phyloP scores from a whole-genome alignment of 768 basidiomycete species.

The Suillus fuscotomentosus region DNA sequence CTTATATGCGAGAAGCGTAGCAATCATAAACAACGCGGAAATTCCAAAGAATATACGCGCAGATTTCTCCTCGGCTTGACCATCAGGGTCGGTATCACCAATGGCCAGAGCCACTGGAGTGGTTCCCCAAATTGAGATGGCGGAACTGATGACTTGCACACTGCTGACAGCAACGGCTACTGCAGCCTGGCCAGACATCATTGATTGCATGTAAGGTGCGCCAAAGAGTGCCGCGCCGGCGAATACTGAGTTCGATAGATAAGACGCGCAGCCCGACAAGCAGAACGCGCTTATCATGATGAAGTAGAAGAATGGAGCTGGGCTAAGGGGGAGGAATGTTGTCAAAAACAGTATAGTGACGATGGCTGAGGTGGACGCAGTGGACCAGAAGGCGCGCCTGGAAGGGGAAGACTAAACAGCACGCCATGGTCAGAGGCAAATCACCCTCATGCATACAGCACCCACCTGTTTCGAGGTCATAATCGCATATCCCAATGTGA shows the following conservation, averaged over 20 bases:
- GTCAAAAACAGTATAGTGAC: slow-evolving; percentile 62
- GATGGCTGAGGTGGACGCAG: slow-evolving; percentile 50
- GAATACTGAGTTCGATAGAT: slow-evolving; percentile 74
- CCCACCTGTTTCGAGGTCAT: slow-evolving; percentile 63
- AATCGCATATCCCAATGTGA: slow-evolving; percentile 75
- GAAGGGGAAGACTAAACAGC: slow-evolving; percentile 56
- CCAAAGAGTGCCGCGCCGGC: slow-evolving; percentile 85
- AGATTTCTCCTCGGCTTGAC: slow-evolving; percentile 60
- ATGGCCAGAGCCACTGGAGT: slow-evolving; percentile 26
- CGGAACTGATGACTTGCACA: slow-evolving; percentile 69
- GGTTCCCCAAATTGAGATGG: slow-evolving; percentile 51
- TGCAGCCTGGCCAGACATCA: slow-evolving; percentile 85
- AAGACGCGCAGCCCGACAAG: slow-evolving; percentile 65
- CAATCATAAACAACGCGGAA: slow-evolving; percentile 62
- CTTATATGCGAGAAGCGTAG: slow-evolving; percentile 50
- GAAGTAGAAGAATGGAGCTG: slow-evolving; percentile 63
- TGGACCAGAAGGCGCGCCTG: slow-evolving; percentile 50
- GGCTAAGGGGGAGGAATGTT: slow-evolving; percentile 54
- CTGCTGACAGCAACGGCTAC: slow-evolving; percentile 79
- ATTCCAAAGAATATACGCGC: slow-evolving; percentile 74
- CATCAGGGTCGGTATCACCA: slow-evolving; percentile 23
- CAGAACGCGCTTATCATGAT: slow-evolving; percentile 57
- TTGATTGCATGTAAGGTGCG: slow-evolving; percentile 63
- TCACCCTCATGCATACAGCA: slow-evolving; percentile 8
- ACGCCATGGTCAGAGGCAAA: neutral